Percentiles rank a stretch among this genome's conserved stretches.
These are phyloP conservation scores for Chimonanthus praecox DNA, from an alignment of 164 flowering plant genomes.

Conservation along the genomic window DNA sequence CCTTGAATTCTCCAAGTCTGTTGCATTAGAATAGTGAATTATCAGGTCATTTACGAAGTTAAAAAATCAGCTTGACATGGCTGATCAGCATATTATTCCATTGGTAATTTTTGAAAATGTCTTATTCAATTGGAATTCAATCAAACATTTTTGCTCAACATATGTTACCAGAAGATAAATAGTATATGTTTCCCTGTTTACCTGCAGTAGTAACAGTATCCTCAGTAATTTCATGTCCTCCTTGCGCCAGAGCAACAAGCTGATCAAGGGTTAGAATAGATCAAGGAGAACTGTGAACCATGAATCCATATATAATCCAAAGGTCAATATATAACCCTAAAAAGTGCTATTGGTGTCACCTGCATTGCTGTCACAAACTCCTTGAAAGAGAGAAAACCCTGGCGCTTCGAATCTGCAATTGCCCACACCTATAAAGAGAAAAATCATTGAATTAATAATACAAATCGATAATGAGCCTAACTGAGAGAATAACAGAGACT, in stretches of 20 bases:
- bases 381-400: conserved; percentile 79
- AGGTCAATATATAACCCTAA: background rate
- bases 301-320: background rate
- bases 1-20: conserved; percentile 24
- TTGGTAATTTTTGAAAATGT: too few relatives aligned
- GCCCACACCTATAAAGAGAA: conserved; percentile 73
- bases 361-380: conserved; percentile 92
- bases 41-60: background rate
- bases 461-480: too few relatives aligned
- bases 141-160: background rate
- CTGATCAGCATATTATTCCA: background rate
- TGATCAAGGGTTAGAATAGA: conserved; percentile 18
- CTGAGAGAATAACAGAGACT: too few relatives aligned
- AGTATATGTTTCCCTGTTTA: conserved; percentile 11
- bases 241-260: conserved; percentile 85
- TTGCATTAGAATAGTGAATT: conserved; percentile 7
- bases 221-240: conserved; percentile 51
- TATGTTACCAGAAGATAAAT: background rate
- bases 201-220: conserved; percentile 52
- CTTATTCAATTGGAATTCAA: too few relatives aligned
- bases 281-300: background rate
- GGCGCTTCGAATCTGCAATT: conserved; percentile 82
- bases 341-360: conserved; percentile 28
- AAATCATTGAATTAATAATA: background rate
- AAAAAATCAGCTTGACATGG: background rate